Evolutionary conservation across 2,329 filamentous ascomycete genomes (phyloP).

Genomic region (Mycosphaerella arachidis): DNA sequence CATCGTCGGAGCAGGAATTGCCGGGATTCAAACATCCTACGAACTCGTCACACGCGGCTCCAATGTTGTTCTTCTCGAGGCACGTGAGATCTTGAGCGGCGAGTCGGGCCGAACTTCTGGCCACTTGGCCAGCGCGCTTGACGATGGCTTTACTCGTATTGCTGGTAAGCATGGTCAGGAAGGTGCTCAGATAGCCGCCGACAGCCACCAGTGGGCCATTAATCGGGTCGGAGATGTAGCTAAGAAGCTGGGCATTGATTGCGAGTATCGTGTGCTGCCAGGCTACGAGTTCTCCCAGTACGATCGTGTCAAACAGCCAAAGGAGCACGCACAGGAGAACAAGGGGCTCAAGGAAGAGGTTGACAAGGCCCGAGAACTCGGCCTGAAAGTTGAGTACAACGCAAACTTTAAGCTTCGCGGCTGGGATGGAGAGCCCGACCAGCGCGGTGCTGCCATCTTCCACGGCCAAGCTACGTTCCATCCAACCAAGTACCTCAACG

Average conservation of each 20-base stretch:
- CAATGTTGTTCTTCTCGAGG: constrained; percentile 51
- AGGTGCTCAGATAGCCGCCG: constrained; percentile 31
- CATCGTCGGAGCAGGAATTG: constrained; percentile 51
- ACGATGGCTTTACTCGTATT: constrained; percentile 51
- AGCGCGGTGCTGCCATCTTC: constrained; percentile 49
- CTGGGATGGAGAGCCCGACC: constrained; percentile 50
- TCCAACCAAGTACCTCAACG: constrained; percentile 53
- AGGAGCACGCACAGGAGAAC: constrained; percentile 45
- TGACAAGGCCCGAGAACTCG: constrained; percentile 41
- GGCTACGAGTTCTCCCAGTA: constrained; percentile 52
- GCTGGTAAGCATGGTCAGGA: constrained; percentile 48
- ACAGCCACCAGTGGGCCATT: constrained; percentile 54
- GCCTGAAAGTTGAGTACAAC: constrained; percentile 41
- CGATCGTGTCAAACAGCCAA: constrained; percentile 32
- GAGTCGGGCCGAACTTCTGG: constrained; percentile 53
- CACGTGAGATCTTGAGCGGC: constrained; percentile 51
- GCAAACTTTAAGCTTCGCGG: constrained; percentile 47
- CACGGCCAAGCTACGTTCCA: constrained; percentile 52
- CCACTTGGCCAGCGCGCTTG: constrained; percentile 50
- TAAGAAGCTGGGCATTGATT: constrained; percentile 49
- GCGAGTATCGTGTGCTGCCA: constrained; percentile 51
- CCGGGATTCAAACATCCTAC: constrained; percentile 50
- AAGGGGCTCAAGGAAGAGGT: constrained; percentile 45
- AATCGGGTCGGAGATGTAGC: constrained; percentile 49
- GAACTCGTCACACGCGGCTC: constrained; percentile 50